Evolutionary conservation across 345 rosid species (phyloP).

Genomic region (Syzygium oleosum): DNA sequence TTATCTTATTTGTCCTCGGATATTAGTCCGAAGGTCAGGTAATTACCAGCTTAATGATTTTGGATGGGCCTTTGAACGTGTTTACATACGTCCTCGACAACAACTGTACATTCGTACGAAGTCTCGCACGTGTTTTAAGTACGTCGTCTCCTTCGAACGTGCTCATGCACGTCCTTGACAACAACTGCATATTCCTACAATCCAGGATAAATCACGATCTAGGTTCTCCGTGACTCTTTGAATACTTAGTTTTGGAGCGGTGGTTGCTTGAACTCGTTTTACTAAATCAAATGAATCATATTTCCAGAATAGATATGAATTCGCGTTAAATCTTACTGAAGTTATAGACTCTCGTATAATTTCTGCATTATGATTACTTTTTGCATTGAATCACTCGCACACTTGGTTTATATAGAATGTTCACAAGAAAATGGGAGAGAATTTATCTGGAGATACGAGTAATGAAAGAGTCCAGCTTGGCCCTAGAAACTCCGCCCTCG

Average conservation of each 20-base stretch:
- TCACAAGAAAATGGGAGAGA: background rate
- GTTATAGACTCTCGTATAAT: background rate
- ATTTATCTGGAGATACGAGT: slow-evolving; percentile 32
- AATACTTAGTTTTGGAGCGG: background rate
- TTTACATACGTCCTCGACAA: background rate
- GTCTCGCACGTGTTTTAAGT: too few relatives aligned
- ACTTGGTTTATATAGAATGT: background rate
- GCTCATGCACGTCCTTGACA: background rate
- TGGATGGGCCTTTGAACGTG: background rate
- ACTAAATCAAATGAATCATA: background rate
- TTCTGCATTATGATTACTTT: background rate
- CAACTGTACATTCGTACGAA: too few relatives aligned
- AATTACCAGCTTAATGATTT: background rate
- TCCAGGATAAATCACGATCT: background rate
- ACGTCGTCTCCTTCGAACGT: too few relatives aligned
- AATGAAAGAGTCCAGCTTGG: slow-evolving; percentile 41
- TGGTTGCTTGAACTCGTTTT: background rate
- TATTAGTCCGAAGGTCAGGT: background rate
- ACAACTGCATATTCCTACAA: background rate
- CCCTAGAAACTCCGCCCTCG: slow-evolving; percentile 28
- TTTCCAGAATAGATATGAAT: background rate
- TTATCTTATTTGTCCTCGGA: background rate
- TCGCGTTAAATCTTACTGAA: background rate
- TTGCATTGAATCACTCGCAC: background rate
- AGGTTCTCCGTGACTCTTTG: background rate